Evolutionary conservation across 2,329 filamentous ascomycete species (phyloP).

Genomic region (Talaromyces sp.): DNA sequence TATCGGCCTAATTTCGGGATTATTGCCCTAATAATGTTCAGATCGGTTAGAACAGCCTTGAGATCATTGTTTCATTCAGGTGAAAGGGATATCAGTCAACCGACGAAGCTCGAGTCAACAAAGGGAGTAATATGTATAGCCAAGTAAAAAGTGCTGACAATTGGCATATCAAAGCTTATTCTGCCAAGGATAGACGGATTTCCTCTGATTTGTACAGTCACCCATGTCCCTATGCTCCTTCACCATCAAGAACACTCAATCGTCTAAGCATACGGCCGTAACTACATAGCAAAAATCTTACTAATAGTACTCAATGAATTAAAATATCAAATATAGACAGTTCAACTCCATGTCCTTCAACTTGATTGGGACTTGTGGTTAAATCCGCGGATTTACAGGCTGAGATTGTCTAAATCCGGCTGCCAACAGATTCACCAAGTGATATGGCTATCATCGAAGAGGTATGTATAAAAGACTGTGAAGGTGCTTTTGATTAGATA

Average conservation of each 20-base stretch:
- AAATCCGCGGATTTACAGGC: not conserved
- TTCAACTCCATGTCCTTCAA: not conserved
- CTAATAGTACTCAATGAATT: not conserved
- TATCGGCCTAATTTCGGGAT: too few relatives aligned
- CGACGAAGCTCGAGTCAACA: not conserved
- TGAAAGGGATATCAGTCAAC: not conserved
- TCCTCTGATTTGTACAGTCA: not conserved
- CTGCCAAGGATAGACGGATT: not conserved
- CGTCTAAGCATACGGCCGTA: not conserved
- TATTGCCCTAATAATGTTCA: too few relatives aligned
- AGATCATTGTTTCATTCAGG: not conserved
- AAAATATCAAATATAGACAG: not conserved
- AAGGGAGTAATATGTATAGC: too few relatives aligned
- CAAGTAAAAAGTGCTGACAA: not conserved
- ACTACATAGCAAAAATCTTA: not conserved
- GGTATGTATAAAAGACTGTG: not conserved
- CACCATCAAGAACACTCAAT: not conserved
- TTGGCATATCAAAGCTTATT: not conserved
- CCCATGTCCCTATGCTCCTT: not conserved
- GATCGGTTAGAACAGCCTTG: too few relatives aligned
- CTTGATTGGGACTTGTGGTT: not conserved
- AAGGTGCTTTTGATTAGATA: not conserved
- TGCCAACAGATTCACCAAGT: not conserved
- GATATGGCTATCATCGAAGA: not conserved
- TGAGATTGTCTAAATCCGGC: not conserved